phyloP scores from a whole-genome alignment of 1,284 basidiomycete genomes.

The Athelia sp. region DNA sequence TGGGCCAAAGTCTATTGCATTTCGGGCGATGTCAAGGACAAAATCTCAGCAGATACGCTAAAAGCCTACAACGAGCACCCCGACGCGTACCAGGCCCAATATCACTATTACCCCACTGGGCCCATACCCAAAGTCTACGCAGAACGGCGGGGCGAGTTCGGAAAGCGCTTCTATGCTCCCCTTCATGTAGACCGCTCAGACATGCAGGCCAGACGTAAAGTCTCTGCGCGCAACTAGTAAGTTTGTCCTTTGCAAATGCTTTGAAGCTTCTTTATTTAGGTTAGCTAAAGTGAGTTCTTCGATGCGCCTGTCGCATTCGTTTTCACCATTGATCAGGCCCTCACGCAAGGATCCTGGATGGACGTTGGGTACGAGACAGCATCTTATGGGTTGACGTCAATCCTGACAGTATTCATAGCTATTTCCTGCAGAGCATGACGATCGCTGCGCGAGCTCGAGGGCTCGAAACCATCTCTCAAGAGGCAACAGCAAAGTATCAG shows the following conservation, averaged over 20 bases:
- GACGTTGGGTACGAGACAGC: slow-evolving; percentile 7
- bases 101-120: slow-evolving; percentile 13
- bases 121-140: slow-evolving; percentile 9
- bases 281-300: slow-evolving; percentile 5
- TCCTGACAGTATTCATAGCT: neutral
- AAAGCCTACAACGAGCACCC: slow-evolving; percentile 8
- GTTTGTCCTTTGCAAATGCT: slow-evolving; percentile 1
- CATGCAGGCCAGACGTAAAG: slow-evolving; percentile 7
- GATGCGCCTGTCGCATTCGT: slow-evolving; percentile 14
- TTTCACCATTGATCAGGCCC: slow-evolving; percentile 14
- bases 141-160: slow-evolving; percentile 12
- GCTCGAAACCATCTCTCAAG: slow-evolving; percentile 10
- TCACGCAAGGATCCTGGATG: slow-evolving; percentile 16
- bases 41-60: slow-evolving; percentile 10
- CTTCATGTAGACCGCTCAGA: slow-evolving; percentile 9
- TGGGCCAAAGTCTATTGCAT: slow-evolving; percentile 17
- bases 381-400: too few relatives aligned
- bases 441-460: slow-evolving; percentile 15
- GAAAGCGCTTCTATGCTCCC: slow-evolving; percentile 9
- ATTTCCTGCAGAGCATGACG: slow-evolving; percentile 14
- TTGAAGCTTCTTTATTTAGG: slow-evolving; percentile 2
- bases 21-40: slow-evolving; percentile 8
- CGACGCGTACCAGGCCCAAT: slow-evolving; percentile 10
- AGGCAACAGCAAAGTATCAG: slow-evolving; percentile 12
- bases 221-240: slow-evolving; percentile 11